phyloP scores from a whole-genome alignment of 2,329 filamentous ascomycete genomes.

The Talaromyces sp. region DNA sequence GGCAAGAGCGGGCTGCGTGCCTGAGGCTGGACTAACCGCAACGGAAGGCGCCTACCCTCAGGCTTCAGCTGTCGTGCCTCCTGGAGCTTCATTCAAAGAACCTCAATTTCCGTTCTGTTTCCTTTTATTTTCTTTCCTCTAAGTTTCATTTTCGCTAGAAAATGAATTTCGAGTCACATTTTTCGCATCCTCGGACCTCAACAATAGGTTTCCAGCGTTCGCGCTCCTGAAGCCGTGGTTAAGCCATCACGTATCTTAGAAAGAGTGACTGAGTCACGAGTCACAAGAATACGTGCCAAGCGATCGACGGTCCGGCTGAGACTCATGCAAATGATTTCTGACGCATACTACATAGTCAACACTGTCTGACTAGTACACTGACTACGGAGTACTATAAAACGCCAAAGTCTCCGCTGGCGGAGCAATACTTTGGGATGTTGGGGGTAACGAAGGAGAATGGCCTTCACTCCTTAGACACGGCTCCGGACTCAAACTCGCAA shows the following conservation, averaged over 20 bases:
- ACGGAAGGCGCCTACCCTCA: slow-evolving; percentile 1
- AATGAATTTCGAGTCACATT: neutral
- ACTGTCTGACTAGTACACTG: neutral
- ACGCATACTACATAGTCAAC: neutral
- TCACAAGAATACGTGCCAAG: slow-evolving; percentile 10
- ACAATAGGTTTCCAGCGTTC: neutral
- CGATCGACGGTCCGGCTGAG: slow-evolving; percentile 11
- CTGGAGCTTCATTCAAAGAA: neutral
- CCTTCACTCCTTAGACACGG: neutral
- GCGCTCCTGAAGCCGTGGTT: neutral
- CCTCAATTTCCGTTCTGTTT: neutral
- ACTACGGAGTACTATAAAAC: neutral
- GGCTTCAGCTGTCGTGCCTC: slow-evolving; percentile 6
- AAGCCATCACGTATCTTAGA: neutral
- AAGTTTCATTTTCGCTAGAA: neutral
- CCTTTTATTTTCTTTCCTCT: neutral
- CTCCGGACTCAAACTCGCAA: neutral
- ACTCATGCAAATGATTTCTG: neutral
- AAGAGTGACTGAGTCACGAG: slow-evolving; percentile 12
- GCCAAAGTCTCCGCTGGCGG: slow-evolving; percentile 6
- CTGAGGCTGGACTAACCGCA: neutral
- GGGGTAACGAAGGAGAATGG: neutral
- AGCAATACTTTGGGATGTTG: slow-evolving; percentile 3
- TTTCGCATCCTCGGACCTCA: neutral
- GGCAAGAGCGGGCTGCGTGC: neutral